Evolutionary conservation across 345 rosid genomes (phyloP).

Genomic region (Litchi chinensis): DNA sequence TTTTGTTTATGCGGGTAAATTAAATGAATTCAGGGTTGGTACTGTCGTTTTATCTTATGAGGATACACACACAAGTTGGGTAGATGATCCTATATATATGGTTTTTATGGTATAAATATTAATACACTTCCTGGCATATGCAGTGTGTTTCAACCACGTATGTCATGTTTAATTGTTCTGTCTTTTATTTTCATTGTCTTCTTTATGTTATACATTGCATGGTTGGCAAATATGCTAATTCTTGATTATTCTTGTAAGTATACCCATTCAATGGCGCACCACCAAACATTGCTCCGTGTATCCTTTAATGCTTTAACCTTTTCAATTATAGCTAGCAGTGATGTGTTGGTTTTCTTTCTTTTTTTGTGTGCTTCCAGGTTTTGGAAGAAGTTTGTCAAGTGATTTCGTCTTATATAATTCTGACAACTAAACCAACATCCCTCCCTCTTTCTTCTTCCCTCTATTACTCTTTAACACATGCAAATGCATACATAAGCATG

Average conservation of each 20-base stretch:
- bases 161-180: not conserved
- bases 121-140: no score
- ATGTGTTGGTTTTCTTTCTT: not conserved
- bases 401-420: not conserved
- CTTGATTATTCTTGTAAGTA: slow-evolving; percentile 45
- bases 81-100: not conserved
- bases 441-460: not conserved
- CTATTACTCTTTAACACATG: not conserved
- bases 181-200: not conserved
- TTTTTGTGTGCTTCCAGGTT: not conserved
- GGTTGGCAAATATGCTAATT: slow-evolving; percentile 29
- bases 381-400: slow-evolving; percentile 1
- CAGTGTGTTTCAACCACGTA: not conserved
- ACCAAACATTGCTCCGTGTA: slow-evolving; percentile 94
- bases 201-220: not conserved
- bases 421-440: not conserved
- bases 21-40: not conserved
- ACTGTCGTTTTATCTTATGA: no score
- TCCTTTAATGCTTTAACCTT: slow-evolving; percentile 45
- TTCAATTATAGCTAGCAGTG: not conserved
- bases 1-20: not conserved
- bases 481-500: not conserved
- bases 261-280: slow-evolving; percentile 75
- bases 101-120: no score
- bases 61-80: not conserved